A percentile compares a stretch with the other conserved stretches of the same genome.
Evolutionary conservation across 129 eudicot species (phyloP).

Genomic region (Lactuca saligna): DNA sequence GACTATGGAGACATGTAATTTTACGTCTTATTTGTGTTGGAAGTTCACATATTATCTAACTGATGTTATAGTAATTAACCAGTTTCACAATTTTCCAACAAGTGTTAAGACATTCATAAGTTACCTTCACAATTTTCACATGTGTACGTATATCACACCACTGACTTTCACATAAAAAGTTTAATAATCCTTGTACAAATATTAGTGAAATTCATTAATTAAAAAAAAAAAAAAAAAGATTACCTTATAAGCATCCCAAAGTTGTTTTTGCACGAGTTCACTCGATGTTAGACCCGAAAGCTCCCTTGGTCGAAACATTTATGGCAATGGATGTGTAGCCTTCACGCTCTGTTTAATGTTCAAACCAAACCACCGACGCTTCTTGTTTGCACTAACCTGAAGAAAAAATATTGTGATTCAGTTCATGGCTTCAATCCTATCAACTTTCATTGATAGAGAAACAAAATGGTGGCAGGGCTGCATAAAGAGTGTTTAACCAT

Average conservation of each 20-base stretch:
- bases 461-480: no score
- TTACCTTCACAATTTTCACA: neutral
- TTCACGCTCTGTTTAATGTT: neutral
- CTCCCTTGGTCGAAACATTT: neutral
- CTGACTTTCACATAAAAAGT: neutral
- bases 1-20: no score
- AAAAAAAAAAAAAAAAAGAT: neutral
- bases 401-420: neutral
- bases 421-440: no score
- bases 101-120: no score
- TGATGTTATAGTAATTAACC: neutral
- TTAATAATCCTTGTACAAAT: neutral
- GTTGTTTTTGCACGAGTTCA: neutral
- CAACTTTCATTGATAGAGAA: no score
- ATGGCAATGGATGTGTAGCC: neutral
- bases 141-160: neutral
- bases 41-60: no score
- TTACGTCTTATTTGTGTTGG: no score
- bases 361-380: conserved; percentile 12
- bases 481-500: no score
- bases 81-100: neutral
- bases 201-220: neutral
- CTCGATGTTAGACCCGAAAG: conserved; percentile 7
- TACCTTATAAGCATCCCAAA: conserved; percentile 22
- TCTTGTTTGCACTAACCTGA: conserved; percentile 13